phyloP scores from a whole-genome alignment of 148 eudicot species.

The Vaccinium darrowii region DNA sequence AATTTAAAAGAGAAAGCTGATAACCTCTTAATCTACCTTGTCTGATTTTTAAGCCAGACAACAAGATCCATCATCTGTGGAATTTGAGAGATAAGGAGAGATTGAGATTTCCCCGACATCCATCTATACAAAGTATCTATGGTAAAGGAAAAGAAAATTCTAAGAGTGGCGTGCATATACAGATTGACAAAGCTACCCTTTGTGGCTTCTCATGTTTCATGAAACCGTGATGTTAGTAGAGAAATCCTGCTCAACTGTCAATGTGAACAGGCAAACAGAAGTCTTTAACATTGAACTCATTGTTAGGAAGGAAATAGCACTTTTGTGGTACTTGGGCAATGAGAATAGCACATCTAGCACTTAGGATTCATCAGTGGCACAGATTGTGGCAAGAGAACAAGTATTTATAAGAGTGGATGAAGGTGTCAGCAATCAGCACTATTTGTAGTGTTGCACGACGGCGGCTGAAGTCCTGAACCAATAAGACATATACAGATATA shows the following conservation, averaged over 20 bases:
- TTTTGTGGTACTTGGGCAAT: neutral
- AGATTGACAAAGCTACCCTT: neutral
- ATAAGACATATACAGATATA: neutral
- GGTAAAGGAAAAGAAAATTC: neutral
- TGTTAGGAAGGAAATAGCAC: neutral
- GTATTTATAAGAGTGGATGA: neutral
- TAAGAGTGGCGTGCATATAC: neutral
- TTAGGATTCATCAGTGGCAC: neutral
- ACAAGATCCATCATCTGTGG: neutral
- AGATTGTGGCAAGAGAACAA: neutral
- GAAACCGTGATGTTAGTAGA: neutral
- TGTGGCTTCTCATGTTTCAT: neutral
- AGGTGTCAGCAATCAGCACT: neutral
- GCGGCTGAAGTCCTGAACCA: neutral
- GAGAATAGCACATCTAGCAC: conserved; percentile 2
- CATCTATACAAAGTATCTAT: neutral
- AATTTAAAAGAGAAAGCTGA: neutral
- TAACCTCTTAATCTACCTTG: neutral
- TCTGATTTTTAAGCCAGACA: neutral
- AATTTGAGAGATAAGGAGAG: neutral
- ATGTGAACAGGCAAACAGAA: neutral
- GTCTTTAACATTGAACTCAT: neutral
- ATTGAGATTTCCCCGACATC: neutral
- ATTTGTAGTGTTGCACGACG: neutral
- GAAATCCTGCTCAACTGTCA: neutral